phyloP scores from a whole-genome alignment of 1,284 basidiomycete species.

The Pholiota adiposa region DNA sequence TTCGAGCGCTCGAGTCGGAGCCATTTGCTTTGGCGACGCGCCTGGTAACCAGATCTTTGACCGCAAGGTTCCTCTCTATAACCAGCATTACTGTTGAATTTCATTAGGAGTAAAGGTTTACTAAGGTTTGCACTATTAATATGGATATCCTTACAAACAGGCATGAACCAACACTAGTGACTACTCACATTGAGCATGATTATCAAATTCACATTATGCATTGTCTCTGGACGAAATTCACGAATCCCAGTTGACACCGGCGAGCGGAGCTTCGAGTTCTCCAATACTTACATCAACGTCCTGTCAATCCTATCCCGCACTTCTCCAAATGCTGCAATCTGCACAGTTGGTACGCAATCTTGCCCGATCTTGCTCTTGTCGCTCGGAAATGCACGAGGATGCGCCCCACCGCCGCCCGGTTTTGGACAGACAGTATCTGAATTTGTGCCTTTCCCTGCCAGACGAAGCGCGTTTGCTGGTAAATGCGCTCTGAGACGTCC shows the following conservation, averaged over 20 bases:
- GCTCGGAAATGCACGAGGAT: slow-evolving; percentile 4
- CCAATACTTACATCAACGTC: background rate
- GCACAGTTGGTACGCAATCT: background rate
- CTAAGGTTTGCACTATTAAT: background rate
- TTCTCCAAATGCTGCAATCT: slow-evolving; percentile 1
- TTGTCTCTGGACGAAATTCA: background rate
- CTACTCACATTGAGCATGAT: background rate
- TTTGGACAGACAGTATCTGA: background rate
- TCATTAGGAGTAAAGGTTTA: background rate
- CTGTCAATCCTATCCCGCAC: background rate
- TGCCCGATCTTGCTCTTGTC: slow-evolving; percentile 1
- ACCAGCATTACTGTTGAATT: background rate
- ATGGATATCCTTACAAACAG: background rate
- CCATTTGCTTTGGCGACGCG: background rate
- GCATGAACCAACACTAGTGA: background rate
- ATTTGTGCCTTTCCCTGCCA: background rate
- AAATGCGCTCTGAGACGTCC: slow-evolving; percentile 3
- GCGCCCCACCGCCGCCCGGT: background rate
- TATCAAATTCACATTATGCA: background rate
- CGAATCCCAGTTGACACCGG: background rate
- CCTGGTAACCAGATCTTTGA: background rate
- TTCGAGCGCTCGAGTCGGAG: background rate
- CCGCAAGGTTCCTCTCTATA: background rate
- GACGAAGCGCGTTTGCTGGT: background rate
- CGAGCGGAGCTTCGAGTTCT: background rate